Evolutionary conservation across 768 basidiomycete species (phyloP), one percentile per base, ranked within the genome.

Genomic region (Termitomyces sp.): DNA sequence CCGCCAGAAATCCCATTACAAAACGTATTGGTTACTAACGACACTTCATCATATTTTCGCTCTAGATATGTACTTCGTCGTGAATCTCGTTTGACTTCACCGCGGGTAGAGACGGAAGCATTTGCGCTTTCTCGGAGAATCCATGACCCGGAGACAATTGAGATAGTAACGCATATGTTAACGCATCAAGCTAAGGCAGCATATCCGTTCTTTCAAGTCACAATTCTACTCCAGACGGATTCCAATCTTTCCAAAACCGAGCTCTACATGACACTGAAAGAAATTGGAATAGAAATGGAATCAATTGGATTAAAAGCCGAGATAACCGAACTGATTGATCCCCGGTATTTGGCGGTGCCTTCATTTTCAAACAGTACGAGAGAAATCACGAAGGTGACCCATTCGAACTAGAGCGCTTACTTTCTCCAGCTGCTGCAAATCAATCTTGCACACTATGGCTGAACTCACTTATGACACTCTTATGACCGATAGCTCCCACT

Each of bases 381-480:
- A 20, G 42, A 14, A 25, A 34, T 32, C 40, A n/a, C 34, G 2
- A 34, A 34, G 4, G 49, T 51, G 32, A 51, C 50, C 12, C 38
- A 12, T 10, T 38, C 38, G 17, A 43, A 43, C 17, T 15, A 43
- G n/a, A 47, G 34, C 31, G 14, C n/a, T 17, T 20, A 31, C 2
- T 34, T 14, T 20, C 10, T 54, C 49, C 50, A 45, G 34, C 50
- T 53, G 32, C 20, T 29, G 2, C 42, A 45, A 56, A 52, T 8
- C 36, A 46, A 45, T 48, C 38, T 49, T 45, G 60, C 68, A 75
- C 25, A 55, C 34, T 63, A 92, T 92, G 91, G 67, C 89, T 1
- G 91, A 91, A 66, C 81, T 91, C 63, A 90, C 89, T 0, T 81
- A 85, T 62, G 91, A 93, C 66, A 88, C 82, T 3, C 81, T 93